Evolutionary conservation across 2,329 filamentous ascomycete species (phyloP).

Genomic region (Drechslera avenae): DNA sequence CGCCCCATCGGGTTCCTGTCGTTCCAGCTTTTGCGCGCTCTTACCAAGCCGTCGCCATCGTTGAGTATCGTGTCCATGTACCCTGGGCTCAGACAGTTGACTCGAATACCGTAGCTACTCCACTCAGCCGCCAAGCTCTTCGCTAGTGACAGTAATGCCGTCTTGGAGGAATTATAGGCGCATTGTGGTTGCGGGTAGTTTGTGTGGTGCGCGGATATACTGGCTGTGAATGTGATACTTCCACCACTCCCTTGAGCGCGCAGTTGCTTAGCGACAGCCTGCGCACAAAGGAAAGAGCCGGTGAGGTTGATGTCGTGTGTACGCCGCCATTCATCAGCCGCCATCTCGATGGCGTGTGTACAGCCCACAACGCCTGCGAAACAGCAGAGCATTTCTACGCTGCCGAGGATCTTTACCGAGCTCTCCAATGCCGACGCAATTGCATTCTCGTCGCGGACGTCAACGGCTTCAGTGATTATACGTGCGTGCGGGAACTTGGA

Average conservation of each 20-base stretch:
- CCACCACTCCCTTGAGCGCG: constrained; percentile 57
- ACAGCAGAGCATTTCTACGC: constrained; percentile 63
- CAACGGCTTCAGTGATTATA: constrained; percentile 59
- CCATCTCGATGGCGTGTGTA: constrained; percentile 65
- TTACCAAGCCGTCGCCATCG: constrained; percentile 63
- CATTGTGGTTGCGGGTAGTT: constrained; percentile 75
- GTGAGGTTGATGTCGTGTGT: constrained; percentile 75
- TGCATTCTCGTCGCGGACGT: constrained; percentile 62
- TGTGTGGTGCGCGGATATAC: constrained; percentile 69
- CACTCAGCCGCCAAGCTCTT: constrained; percentile 73
- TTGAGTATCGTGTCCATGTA: constrained; percentile 82
- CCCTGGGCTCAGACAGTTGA: constrained; percentile 73
- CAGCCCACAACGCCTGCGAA: constrained; percentile 73
- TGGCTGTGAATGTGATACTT: constrained; percentile 69
- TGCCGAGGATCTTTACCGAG: constrained; percentile 54
- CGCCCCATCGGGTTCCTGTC: constrained; percentile 66
- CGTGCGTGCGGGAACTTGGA: constrained; percentile 60
- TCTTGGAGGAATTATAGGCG: constrained; percentile 75
- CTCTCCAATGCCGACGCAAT: constrained; percentile 50
- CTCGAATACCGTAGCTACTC: constrained; percentile 71
- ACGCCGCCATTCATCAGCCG: constrained; percentile 63
- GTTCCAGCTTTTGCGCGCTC: constrained; percentile 62
- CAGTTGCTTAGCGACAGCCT: constrained; percentile 61
- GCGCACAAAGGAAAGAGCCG: constrained; percentile 71
- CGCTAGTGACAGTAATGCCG: constrained; percentile 67